phyloP scores from a whole-genome alignment of 345 rosid species.

The Geranium rotundifolium region DNA sequence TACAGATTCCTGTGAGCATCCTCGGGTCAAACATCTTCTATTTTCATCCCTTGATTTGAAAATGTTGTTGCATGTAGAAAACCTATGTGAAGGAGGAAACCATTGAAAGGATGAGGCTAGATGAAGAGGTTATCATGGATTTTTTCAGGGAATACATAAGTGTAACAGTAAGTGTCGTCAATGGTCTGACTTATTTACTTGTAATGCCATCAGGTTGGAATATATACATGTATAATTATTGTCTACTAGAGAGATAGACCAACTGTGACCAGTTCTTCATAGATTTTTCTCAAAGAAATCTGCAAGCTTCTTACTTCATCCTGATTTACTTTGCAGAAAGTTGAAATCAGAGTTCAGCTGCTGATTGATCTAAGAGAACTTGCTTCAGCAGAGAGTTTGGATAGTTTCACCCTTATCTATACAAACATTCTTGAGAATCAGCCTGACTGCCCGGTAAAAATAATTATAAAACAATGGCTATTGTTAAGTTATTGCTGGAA shows the following conservation, averaged over 20 bases:
- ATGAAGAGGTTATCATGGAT: conserved; percentile 94
- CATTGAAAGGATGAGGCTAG: conserved; percentile 88
- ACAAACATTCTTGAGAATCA: conserved; percentile 95
- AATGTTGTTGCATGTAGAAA: conserved; percentile 36
- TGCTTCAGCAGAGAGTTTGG: conserved; percentile 95
- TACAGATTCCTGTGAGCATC: background rate
- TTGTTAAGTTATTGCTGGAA: too few species aligned
- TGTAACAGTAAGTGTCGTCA: conserved; percentile 50
- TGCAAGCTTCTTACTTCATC: conserved; percentile 1
- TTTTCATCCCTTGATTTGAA: conserved; percentile 1
- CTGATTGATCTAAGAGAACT: conserved; percentile 92
- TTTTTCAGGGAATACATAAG: conserved; percentile 91
- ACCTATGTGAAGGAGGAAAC: conserved; percentile 93
- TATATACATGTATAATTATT: background rate
- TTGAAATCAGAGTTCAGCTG: conserved; percentile 81
- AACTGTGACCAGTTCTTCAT: too few species aligned
- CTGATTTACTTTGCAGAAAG: conserved; percentile 45
- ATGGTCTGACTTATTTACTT: background rate
- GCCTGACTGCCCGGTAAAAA: conserved; percentile 87
- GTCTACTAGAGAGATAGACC: too few species aligned
- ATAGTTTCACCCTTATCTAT: conserved; percentile 84
- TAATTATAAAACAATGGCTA: background rate
- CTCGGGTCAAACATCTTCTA: background rate
- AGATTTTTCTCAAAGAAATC: background rate
- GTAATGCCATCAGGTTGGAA: too few species aligned